Percentiles rank a stretch among this genome's conserved stretches.
These are phyloP conservation scores for Apiospora rasikravindrae DNA, from an alignment of 2,329 filamentous ascomycete genomes.

Conservation along the genomic window DNA sequence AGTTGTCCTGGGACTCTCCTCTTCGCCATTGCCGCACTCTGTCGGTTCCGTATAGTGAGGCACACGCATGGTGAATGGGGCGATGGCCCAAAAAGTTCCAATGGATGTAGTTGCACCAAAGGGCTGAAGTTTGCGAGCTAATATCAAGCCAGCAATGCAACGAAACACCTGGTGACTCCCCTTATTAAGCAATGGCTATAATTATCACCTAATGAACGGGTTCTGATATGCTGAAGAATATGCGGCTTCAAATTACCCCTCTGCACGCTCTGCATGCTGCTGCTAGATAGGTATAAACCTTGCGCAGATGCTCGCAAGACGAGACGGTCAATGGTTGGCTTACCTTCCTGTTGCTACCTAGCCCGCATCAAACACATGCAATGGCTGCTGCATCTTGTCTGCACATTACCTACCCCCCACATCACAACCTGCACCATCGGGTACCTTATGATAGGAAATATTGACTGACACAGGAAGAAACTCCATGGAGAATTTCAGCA, in stretches of 20 bases:
- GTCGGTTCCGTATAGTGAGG: background rate
- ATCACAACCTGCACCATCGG: background rate
- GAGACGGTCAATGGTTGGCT: background rate
- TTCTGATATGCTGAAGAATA: background rate
- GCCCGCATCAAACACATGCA: background rate
- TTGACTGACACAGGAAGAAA: background rate
- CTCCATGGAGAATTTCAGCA: background rate
- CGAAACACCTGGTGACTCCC: background rate
- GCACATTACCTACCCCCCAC: background rate
- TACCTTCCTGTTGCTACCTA: conserved; percentile 9
- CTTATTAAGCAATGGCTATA: background rate
- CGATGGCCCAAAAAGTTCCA: background rate
- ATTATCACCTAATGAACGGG: background rate
- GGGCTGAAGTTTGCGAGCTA: background rate
- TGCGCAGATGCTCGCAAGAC: background rate
- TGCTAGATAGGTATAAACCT: background rate
- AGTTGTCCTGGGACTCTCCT: background rate
- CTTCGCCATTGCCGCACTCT: background rate
- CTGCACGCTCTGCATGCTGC: background rate
- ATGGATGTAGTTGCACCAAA: background rate
- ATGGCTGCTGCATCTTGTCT: background rate
- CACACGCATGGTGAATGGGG: conserved; percentile 3
- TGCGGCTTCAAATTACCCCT: background rate
- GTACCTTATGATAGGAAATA: background rate
- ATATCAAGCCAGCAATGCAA: background rate